Conservation (phyloP, 768 basidiomycete species). For the Leucosporidium scottii region DNA sequence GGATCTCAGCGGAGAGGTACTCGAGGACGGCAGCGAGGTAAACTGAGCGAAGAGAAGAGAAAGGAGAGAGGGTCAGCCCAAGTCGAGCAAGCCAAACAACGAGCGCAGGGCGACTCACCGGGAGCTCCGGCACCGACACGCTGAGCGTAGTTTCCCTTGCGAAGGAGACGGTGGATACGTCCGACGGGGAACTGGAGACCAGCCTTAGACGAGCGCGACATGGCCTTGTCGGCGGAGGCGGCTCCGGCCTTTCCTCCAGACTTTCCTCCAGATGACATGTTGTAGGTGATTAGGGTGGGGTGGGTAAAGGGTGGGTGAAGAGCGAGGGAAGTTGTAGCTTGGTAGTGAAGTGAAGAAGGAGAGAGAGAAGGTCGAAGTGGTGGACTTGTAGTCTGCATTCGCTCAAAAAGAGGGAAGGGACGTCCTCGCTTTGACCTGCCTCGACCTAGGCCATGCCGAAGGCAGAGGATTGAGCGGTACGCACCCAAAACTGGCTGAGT, state of each 20-base stretch:
- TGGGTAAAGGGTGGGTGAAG: background rate
- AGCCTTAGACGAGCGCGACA: slow-evolving; percentile 60
- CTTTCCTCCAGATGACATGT: slow-evolving; percentile 38
- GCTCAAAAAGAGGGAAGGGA: no score
- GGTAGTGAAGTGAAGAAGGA: background rate
- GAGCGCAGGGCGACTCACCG: slow-evolving; percentile 34
- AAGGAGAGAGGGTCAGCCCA: background rate
- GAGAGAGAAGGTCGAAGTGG: no score
- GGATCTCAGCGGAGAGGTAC: slow-evolving; percentile 77
- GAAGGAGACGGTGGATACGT: slow-evolving; percentile 72
- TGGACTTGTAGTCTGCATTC: no score
- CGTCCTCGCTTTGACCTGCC: no score
- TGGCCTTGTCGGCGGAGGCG: slow-evolving; percentile 46
- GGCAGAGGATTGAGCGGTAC: no score
- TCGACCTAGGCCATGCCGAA: no score
- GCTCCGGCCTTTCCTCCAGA: slow-evolving; percentile 42
- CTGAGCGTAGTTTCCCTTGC: slow-evolving; percentile 64
- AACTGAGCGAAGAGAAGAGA: slow-evolving; percentile 48
- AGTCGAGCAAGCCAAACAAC: background rate
- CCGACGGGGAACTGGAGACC: slow-evolving; percentile 64
- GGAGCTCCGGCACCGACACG: slow-evolving; percentile 65
- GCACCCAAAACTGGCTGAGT: no score
- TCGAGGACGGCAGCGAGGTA: slow-evolving; percentile 80
- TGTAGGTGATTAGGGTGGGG: background rate
- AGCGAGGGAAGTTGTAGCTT: background rate